Conservation (phyloP, 2,329 filamentous ascomycete species). For the Curvularia sp. region DNA sequence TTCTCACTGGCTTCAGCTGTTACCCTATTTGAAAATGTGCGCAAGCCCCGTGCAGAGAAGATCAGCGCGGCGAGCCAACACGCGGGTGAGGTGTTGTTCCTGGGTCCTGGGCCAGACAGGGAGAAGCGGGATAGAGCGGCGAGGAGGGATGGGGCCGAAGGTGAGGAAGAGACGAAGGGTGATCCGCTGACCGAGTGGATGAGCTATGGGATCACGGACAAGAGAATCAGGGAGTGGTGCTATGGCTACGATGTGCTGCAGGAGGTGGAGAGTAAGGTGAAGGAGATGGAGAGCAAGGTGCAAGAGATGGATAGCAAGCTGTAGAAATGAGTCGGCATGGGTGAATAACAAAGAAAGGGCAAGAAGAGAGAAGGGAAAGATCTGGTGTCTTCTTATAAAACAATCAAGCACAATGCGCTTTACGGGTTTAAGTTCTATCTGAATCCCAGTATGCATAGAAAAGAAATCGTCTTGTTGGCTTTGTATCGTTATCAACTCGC, state of each 20-base stretch:
- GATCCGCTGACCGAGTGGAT: background rate
- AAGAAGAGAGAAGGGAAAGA: no score
- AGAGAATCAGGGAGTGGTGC: background rate
- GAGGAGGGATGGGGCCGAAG: background rate
- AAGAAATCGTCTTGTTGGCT: no score
- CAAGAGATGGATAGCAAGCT: background rate
- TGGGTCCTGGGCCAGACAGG: background rate
- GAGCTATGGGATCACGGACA: background rate
- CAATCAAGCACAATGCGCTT: no score
- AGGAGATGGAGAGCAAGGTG: background rate
- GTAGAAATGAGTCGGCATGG: no score
- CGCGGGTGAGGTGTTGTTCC: background rate
- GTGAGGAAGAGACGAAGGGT: background rate
- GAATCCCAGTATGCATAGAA: no score
- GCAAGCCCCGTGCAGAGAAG: slow-evolving; percentile 1
- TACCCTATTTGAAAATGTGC: background rate
- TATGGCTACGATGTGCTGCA: background rate
- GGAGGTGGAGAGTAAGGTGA: background rate
- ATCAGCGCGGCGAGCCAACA: background rate
- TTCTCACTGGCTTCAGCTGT: background rate
- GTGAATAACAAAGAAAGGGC: no score
- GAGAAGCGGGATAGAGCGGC: background rate
- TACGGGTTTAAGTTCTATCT: no score
- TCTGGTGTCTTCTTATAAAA: no score
- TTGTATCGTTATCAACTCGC: no score